These are phyloP conservation scores for Yarrowia sp. DNA, from an alignment of 805 yeast genomes.

Conservation along the genomic window DNA sequence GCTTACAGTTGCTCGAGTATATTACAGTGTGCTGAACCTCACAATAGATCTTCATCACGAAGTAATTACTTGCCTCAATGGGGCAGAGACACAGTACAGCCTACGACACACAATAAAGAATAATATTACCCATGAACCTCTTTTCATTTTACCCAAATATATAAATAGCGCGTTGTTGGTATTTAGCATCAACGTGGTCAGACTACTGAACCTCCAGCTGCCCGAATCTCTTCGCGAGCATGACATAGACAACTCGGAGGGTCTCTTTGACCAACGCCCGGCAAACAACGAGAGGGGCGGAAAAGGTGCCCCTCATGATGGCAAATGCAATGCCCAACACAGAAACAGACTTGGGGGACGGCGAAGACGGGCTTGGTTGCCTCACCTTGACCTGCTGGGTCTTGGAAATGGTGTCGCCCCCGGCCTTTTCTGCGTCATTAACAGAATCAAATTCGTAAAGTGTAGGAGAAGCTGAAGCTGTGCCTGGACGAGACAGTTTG, in stretches of 20 bases:
- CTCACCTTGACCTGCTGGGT: constrained; percentile 25
- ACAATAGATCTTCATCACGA: background rate
- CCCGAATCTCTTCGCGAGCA: constrained; percentile 30
- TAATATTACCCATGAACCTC: constrained; percentile 19
- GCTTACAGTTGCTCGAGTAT: constrained; percentile 6
- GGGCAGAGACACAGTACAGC: background rate
- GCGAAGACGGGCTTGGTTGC: constrained; percentile 17
- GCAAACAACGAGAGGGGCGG: constrained; percentile 32
- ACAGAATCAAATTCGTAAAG: constrained; percentile 32
- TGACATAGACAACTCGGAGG: constrained; percentile 18
- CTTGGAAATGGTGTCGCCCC: constrained; percentile 34
- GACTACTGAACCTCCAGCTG: constrained; percentile 25
- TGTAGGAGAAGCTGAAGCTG: constrained; percentile 32
- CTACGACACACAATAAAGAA: background rate
- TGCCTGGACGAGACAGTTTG: constrained; percentile 29
- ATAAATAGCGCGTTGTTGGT: constrained; percentile 20
- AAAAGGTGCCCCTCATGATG: constrained; percentile 27
- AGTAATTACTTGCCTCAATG: background rate
- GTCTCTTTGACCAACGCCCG: constrained; percentile 29
- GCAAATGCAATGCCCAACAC: constrained; percentile 32
- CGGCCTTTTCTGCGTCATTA: constrained; percentile 40
- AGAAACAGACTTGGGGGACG: constrained; percentile 29
- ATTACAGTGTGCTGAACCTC: constrained; percentile 7
- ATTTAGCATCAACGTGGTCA: constrained; percentile 17
- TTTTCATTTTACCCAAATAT: constrained; percentile 35